A percentile compares a stretch with the other conserved stretches of the same genome.
Evolutionary conservation across 73 alveolate genomes (phyloP).

Genomic region (Paramecium bursaria): DNA sequence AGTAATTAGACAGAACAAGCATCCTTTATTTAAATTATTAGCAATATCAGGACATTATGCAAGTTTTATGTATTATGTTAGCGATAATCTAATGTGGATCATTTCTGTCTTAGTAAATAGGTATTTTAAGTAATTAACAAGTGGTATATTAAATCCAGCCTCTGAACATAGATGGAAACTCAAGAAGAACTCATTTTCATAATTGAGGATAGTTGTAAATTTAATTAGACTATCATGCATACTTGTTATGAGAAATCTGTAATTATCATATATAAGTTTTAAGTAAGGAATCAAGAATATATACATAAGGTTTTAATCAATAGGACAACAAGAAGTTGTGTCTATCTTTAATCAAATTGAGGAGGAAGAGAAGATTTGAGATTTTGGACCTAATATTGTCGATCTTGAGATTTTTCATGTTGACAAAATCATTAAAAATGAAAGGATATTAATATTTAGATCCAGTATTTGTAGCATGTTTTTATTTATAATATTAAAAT

Average conservation of each 20-base stretch:
- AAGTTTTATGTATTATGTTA: slow-evolving; percentile 82
- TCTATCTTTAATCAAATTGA: slow-evolving; percentile 61
- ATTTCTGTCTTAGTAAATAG: slow-evolving; percentile 56
- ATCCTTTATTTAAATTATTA: slow-evolving; percentile 67
- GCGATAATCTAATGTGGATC: slow-evolving; percentile 83
- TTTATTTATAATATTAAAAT: neutral
- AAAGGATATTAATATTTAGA: slow-evolving; percentile 73
- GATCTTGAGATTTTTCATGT: slow-evolving; percentile 73
- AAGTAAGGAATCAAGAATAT: slow-evolving; percentile 34
- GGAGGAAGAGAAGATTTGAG: slow-evolving; percentile 79
- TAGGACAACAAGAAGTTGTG: slow-evolving; percentile 38
- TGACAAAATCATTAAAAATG: slow-evolving; percentile 69
- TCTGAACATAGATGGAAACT: slow-evolving; percentile 56
- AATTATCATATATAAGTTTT: neutral
- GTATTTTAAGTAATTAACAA: neutral
- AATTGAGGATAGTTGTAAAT: slow-evolving; percentile 51
- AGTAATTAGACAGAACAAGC: slow-evolving; percentile 68
- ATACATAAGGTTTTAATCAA: slow-evolving; percentile 1
- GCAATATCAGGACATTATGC: slow-evolving; percentile 70
- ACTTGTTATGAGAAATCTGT: slow-evolving; percentile 59
- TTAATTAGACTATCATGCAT: slow-evolving; percentile 28
- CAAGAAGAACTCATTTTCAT: slow-evolving; percentile 65
- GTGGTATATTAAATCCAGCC: slow-evolving; percentile 50
- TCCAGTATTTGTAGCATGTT: slow-evolving; percentile 78
- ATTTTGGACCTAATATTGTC: slow-evolving; percentile 70